Evolutionary conservation across 106 monocot genomes (phyloP), one percentile per base, ranked within the genome.

Genomic region (Agapanthus africanus): DNA sequence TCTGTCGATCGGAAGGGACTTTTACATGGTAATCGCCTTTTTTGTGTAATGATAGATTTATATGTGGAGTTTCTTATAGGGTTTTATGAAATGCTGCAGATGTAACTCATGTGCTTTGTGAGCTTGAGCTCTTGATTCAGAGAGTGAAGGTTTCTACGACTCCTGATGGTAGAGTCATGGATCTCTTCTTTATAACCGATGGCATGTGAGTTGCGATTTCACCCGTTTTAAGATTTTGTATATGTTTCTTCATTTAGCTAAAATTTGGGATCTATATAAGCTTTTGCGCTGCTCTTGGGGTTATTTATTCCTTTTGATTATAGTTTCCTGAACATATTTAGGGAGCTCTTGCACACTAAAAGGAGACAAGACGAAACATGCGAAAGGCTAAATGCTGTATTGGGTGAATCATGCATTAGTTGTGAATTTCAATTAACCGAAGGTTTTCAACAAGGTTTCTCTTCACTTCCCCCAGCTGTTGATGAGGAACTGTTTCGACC

Each of bases 91-190:
- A 26, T 59, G 64, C 19, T 70, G 41, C 80, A 93, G 93, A 93
- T 81, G 89, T 82, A 3, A 93, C 89, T 40, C 81, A 79, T 39
- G 79, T 89, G 19, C 86, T 93, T 36, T 81, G 71, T 27, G 81
- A 93, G 46, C 81, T 93, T 49, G 93, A 86, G 57, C 75, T 89
- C 56, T 39, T 86, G 61, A 89, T 93, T 67, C 86, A 89, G 33
- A 83, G 89, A 67, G 93, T 93, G 28, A 93, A 93, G 81, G 86
- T 93, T 22, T 93, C 89, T 2, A 93, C 93, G 4, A 89, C 89
- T 6, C 93, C 93, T 0, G 93, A 89, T 82, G 93, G 89, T 11
- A 69, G 80, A 70, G 93, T 86, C 31, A 54, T 93, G 33, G 93
- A 93, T 72, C 84, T 89, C 59, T 89, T 93, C 73, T 89, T 89